These are phyloP conservation scores for Hypoxylon fuscum DNA, from an alignment of 495 filamentous ascomycete genomes.

Conservation along the genomic window DNA sequence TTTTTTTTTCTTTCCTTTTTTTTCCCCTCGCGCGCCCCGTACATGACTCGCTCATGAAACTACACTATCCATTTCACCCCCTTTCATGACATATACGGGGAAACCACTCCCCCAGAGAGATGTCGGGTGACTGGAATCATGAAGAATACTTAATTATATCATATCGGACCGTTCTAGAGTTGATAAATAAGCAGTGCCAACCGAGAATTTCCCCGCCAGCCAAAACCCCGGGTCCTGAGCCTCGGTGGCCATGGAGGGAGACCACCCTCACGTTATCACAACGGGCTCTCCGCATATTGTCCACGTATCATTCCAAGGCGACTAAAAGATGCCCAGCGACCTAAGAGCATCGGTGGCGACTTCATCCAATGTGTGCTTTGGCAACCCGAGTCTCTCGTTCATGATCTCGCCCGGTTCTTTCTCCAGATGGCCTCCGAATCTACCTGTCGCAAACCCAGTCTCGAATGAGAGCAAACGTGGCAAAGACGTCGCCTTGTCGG, in stretches of 20 bases:
- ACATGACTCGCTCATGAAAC: too few species aligned
- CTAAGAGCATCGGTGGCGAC: constrained; percentile 12
- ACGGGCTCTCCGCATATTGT: background rate
- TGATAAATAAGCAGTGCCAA: background rate
- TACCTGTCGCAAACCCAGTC: constrained; percentile 38
- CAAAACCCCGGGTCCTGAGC: background rate
- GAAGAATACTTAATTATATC: too few species aligned
- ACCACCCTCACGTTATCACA: background rate
- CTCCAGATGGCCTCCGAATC: constrained; percentile 38
- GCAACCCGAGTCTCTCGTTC: constrained; percentile 38
- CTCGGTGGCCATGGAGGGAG: background rate
- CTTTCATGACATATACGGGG: too few species aligned
- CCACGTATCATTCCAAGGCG: background rate
- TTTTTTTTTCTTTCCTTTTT: too few species aligned
- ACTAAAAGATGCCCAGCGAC: constrained; percentile 4
- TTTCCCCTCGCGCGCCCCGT: too few species aligned
- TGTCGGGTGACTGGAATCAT: too few species aligned
- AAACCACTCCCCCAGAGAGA: too few species aligned
- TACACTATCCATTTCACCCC: too few species aligned
- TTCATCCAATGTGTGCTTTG: constrained; percentile 33
- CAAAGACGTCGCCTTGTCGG: constrained; percentile 23
- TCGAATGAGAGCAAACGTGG: constrained; percentile 38
- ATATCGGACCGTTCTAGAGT: too few species aligned
- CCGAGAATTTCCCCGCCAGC: background rate
- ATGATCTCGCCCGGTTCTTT: constrained; percentile 41